A percentile compares a stretch with the other conserved stretches of the same genome.
Conservation (phyloP, 495 filamentous ascomycete genomes). For the Tetracladium marchalianum region DNA sequence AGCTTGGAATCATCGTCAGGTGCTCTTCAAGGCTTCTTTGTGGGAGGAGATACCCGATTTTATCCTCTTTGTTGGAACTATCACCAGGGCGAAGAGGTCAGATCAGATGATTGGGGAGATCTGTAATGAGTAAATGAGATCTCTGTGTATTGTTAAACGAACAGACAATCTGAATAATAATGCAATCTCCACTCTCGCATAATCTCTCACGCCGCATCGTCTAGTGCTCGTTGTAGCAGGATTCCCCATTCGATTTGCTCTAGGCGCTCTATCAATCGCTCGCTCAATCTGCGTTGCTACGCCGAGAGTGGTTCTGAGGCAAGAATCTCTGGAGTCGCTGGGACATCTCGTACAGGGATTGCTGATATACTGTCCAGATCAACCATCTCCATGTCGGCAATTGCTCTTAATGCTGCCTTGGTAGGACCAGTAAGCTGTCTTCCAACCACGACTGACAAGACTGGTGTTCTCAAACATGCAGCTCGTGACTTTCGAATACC, state of each 20-base stretch:
- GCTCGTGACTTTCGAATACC: slow-evolving; percentile 1
- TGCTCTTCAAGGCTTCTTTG: no score
- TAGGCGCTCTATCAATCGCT: slow-evolving; percentile 5
- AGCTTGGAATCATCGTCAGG: background rate
- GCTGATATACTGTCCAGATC: background rate
- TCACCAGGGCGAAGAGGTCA: no score
- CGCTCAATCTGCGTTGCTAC: slow-evolving; percentile 11
- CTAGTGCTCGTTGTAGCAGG: slow-evolving; percentile 4
- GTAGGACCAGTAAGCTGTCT: slow-evolving; percentile 16
- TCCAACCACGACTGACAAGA: slow-evolving; percentile 13
- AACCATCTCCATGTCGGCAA: slow-evolving; percentile 1
- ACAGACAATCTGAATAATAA: no score
- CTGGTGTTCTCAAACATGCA: slow-evolving; percentile 2
- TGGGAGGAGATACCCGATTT: no score
- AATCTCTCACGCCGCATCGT: slow-evolving; percentile 1
- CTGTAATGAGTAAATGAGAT: no score
- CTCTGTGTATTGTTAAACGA: no score
- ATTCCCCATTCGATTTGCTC: slow-evolving; percentile 8
- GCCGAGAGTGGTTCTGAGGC: background rate
- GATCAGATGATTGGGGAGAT: no score
- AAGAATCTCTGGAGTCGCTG: background rate
- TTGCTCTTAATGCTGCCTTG: slow-evolving; percentile 3
- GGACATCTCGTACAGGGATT: background rate
- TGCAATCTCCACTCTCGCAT: background rate
- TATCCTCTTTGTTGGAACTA: no score